These are phyloP conservation scores for Paraphoma chrysanthemicola DNA, from an alignment of 2,329 filamentous ascomycete genomes.

Conservation along the genomic window DNA sequence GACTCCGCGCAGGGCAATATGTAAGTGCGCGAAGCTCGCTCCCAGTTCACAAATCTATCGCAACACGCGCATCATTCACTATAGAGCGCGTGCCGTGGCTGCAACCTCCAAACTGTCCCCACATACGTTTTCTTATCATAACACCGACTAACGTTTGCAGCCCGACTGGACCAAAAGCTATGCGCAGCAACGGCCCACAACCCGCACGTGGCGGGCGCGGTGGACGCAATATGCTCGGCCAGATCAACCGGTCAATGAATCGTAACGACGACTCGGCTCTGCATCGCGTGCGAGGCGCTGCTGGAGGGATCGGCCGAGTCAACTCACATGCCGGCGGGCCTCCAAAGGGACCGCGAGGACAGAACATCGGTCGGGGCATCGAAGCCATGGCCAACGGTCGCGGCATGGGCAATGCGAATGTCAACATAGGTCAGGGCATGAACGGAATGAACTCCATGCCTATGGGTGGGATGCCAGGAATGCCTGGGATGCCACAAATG, in stretches of 20 bases:
- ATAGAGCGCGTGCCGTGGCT: no score
- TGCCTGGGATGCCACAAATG: conserved; percentile 38
- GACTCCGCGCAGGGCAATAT: conserved; percentile 52
- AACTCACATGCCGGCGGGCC: conserved; percentile 75
- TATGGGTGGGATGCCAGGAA: conserved; percentile 40
- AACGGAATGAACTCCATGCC: conserved; percentile 50
- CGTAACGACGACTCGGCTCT: conserved; percentile 76
- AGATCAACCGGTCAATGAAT: conserved; percentile 84
- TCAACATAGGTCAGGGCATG: conserved; percentile 41
- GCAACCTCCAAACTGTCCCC: no score
- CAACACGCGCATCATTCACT: no score
- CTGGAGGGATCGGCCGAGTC: conserved; percentile 79
- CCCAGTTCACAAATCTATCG: not conserved
- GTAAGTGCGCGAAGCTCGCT: conserved; percentile 41
- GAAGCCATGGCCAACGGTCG: conserved; percentile 49
- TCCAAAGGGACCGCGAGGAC: conserved; percentile 73
- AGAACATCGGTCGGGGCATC: conserved; percentile 42
- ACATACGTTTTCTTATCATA: not conserved
- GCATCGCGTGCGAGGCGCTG: conserved; percentile 77
- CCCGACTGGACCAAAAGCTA: conserved; percentile 92
- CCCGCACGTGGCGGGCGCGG: conserved; percentile 53
- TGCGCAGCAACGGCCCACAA: conserved; percentile 68
- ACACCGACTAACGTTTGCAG: conserved; percentile 58
- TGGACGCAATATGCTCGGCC: conserved; percentile 79
- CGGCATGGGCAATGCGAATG: conserved; percentile 42